Base-by-base conservation (phyloP, 139 green algal species). In the Microglena sp. region DNA sequence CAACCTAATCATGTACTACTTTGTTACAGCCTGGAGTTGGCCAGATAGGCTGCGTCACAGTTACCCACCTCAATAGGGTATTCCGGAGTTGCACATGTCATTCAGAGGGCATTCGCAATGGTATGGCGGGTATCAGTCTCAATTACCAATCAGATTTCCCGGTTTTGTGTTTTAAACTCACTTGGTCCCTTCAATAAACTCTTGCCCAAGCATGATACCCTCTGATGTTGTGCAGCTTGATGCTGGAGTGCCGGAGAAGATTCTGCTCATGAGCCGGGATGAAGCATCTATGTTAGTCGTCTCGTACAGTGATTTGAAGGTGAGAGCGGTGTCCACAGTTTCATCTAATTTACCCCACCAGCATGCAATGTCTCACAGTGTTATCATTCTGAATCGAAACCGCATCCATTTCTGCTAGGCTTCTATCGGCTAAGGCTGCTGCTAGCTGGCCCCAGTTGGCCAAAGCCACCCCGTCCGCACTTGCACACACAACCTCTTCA, bases 231-330 rank as follows among this genome's bases (percentile, higher is more conserved):
- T 46, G 45, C 70, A 86, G 75, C 56, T 89, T 33, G 88, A 95
- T 50, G 82, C 84, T 0, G 88, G 86, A 1, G 75, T 92, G 32
- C 73, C 70, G 0, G 88, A 94, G 66, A 77, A 89, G 68, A 72
- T 96, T 21, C 62, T 91, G 76, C 84, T 97, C 57, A 59, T 96
- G 54, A 87, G 78, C 57, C 75, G 90, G 1, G 92, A 97, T 71
- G 88, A 91, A 60, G 63, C 70, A 40, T 86, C 85, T 2, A 83
- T 97, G 81, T 81, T 97, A 29, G 79, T 97, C 40, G 92, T 89
- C 24, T 84, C 75, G 6, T 97, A 97, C 68, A 81, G 79, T 1
- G 90, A 97, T 50, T 27, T 97, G 8, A 90, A 84, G 79, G 53
- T 60, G 53, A 53, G 43, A n/a, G n/a, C n/a, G n/a, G n/a, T n/a